Conservation (phyloP, 352 stramenopile species). For the Phytophthora palmivora region DNA sequence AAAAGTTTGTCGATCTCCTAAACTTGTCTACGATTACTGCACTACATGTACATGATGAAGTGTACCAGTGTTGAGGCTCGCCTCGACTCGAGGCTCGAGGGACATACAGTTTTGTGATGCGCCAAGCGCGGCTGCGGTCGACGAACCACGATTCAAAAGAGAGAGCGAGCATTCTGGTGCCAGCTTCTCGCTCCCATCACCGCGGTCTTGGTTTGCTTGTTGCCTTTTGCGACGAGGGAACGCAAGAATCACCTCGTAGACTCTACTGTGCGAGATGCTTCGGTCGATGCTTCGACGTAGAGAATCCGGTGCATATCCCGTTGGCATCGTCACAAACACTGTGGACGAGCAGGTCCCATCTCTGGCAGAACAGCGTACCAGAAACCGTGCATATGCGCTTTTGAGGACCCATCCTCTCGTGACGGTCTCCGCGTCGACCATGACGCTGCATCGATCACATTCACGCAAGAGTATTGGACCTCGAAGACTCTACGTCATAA, state of each 20-base stretch:
- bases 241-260: conserved; percentile 13
- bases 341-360: neutral
- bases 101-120: conserved; percentile 17
- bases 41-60: conserved; percentile 5
- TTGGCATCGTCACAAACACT: no score
- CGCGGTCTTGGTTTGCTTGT: conserved; percentile 2
- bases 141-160: neutral
- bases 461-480: no score
- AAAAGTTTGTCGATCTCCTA: no score
- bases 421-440: conserved; percentile 20
- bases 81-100: neutral
- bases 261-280: no score
- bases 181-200: conserved; percentile 11
- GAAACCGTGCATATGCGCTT: conserved; percentile 2
- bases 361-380: conserved; percentile 3
- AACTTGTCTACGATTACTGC: no score
- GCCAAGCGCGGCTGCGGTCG: conserved; percentile 6
- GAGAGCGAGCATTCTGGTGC: conserved; percentile 20
- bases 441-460: conserved; percentile 10
- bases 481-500: no score
- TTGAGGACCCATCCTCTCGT: conserved; percentile 7
- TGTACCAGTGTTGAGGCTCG: neutral
- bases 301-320: conserved; percentile 15
- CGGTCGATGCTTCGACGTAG: no score
- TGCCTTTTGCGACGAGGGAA: no score